These are phyloP conservation scores for Metschnikowia lochheadii DNA, from an alignment of 805 yeast species.

Conservation along the genomic window DNA sequence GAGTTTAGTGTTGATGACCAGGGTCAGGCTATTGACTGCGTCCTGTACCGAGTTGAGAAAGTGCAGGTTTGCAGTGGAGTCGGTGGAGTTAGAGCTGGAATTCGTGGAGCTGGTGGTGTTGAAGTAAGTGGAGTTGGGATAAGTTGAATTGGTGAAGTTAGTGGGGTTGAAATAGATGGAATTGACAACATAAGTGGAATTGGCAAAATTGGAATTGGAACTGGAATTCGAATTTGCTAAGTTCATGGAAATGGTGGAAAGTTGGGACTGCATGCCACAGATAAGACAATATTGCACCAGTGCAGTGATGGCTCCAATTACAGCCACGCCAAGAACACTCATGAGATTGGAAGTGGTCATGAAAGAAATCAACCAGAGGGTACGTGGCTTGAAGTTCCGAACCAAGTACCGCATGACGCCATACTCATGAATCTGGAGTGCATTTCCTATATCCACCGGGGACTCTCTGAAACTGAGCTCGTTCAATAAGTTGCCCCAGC, in stretches of 20 bases:
- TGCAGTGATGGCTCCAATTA: background rate
- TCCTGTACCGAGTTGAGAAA: constrained; percentile 6
- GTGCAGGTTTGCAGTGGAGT: background rate
- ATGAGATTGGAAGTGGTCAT: constrained; percentile 4
- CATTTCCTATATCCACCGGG: constrained; percentile 11
- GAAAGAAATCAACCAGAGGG: constrained; percentile 10
- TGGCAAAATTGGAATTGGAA: background rate
- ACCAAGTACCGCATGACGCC: constrained; percentile 9
- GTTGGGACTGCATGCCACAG: background rate
- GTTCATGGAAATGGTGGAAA: background rate
- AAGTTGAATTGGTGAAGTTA: background rate
- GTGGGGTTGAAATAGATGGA: background rate
- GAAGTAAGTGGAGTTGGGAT: background rate
- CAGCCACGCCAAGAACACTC: background rate
- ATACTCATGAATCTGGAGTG: constrained; percentile 4
- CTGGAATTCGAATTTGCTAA: background rate
- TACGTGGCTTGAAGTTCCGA: constrained; percentile 1
- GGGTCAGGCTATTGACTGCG: constrained; percentile 42
- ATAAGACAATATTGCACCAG: background rate
- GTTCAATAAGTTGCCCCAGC: background rate
- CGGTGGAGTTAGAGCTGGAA: background rate
- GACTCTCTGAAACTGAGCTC: constrained; percentile 1
- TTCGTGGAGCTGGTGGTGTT: background rate
- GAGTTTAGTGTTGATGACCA: constrained; percentile 54
- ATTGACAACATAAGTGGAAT: background rate